A percentile compares a stretch with the other conserved stretches of the same genome.
These are phyloP conservation scores for Lumnitzera racemosa DNA, from an alignment of 345 rosid genomes.

Conservation along the genomic window DNA sequence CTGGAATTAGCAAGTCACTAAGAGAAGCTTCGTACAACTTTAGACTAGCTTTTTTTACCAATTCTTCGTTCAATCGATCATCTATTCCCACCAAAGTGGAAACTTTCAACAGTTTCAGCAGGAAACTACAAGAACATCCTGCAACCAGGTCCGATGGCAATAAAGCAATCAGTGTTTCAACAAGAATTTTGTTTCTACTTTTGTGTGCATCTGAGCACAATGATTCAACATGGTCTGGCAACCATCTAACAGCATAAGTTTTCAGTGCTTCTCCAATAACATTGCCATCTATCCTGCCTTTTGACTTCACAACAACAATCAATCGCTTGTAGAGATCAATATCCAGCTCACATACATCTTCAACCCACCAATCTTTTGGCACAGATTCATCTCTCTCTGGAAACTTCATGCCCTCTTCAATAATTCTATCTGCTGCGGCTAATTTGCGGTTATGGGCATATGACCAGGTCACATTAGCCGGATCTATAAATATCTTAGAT, in stretches of 20 bases:
- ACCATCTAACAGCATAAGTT: constrained; percentile 70
- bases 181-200: constrained; percentile 43
- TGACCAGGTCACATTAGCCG: constrained; percentile 72
- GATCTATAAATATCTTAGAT: constrained; percentile 69
- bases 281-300: constrained; percentile 63
- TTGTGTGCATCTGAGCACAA: constrained; percentile 37
- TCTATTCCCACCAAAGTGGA: constrained; percentile 53
- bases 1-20: constrained; percentile 53
- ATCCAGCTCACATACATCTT: constrained; percentile 82
- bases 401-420: constrained; percentile 33
- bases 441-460: constrained; percentile 76
- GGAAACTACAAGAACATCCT: constrained; percentile 69
- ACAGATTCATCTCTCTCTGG: constrained; percentile 46
- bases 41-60: constrained; percentile 48
- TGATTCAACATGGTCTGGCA: constrained; percentile 60
- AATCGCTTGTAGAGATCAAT: constrained; percentile 67
- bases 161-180: constrained; percentile 59
- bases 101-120: constrained; percentile 69
- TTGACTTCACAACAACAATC: constrained; percentile 52
- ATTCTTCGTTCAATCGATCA: constrained; percentile 40
- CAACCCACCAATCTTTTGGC: constrained; percentile 98
- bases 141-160: constrained; percentile 54
- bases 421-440: constrained; percentile 38
- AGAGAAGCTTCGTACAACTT: constrained; percentile 71
- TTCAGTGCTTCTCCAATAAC: constrained; percentile 76